Evolutionary conservation across 164 flowering plant genomes (phyloP).

Genomic region (Protea cynaroides): DNA sequence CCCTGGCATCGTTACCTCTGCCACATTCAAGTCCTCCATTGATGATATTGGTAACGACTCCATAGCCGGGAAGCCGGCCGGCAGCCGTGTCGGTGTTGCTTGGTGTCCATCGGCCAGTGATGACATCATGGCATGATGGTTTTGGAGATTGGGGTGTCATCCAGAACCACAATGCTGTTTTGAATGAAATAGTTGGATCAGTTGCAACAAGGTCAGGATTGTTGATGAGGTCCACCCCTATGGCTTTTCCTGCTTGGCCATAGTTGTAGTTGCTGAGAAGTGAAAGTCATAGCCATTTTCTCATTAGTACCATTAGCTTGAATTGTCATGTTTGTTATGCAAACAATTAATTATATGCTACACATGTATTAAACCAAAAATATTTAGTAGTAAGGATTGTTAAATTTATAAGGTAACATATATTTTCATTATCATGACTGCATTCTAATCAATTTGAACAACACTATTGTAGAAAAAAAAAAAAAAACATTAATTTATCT

Average conservation of each 20-base stretch:
- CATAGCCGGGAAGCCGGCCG: slow-evolving; percentile 14
- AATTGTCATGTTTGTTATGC: no score
- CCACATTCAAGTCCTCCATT: slow-evolving; percentile 22
- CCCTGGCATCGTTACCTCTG: slow-evolving; percentile 3
- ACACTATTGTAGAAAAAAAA: no score
- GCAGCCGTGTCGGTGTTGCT: slow-evolving; percentile 11
- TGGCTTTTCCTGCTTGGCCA: slow-evolving; percentile 16
- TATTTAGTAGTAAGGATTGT: no score
- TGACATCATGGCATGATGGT: slow-evolving; percentile 18
- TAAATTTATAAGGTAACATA: no score
- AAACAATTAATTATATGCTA: no score
- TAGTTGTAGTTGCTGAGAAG: slow-evolving; percentile 20
- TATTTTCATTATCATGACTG: no score
- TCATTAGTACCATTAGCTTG: no score
- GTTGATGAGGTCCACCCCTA: slow-evolving; percentile 9
- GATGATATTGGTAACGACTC: slow-evolving; percentile 16
- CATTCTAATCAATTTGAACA: no score
- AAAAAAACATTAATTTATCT: no score
- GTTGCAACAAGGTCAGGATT: slow-evolving; percentile 18
- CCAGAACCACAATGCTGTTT: slow-evolving; percentile 25
- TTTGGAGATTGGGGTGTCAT: slow-evolving; percentile 27
- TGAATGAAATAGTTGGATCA: slow-evolving; percentile 15
- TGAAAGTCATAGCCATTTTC: no score
- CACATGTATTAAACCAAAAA: no score
- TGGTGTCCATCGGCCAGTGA: slow-evolving; percentile 11